These are phyloP conservation scores for Orbilia brochopaga DNA, from an alignment of 2,329 filamentous ascomycete species.

Conservation along the genomic window DNA sequence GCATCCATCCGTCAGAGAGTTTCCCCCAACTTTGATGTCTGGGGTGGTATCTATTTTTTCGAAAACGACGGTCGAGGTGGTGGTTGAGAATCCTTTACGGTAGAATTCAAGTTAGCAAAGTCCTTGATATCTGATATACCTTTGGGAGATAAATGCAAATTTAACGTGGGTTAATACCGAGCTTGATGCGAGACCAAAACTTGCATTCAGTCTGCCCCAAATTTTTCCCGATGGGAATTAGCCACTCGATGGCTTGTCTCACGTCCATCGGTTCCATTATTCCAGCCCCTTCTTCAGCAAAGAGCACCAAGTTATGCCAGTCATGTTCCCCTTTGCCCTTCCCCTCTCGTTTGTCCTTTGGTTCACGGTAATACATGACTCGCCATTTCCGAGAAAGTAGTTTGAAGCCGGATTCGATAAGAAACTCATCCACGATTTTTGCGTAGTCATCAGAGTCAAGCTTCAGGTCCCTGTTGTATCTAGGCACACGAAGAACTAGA, in stretches of 20 bases:
- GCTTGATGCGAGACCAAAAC: slow-evolving; percentile 21
- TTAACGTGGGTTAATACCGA: slow-evolving; percentile 21
- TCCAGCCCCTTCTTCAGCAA: slow-evolving; percentile 24
- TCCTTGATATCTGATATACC: too few relatives aligned
- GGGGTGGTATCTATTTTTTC: slow-evolving; percentile 57
- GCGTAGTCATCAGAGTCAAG: background rate
- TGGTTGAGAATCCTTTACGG: slow-evolving; percentile 51
- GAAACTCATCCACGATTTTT: background rate
- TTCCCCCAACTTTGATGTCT: slow-evolving; percentile 56
- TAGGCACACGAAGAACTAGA: slow-evolving; percentile 13
- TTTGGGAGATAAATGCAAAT: background rate
- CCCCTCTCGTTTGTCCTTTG: background rate
- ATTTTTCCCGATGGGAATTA: slow-evolving; percentile 14
- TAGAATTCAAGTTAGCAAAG: background rate
- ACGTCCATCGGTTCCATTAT: slow-evolving; percentile 5
- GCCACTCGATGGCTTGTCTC: slow-evolving; percentile 22
- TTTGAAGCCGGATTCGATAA: slow-evolving; percentile 18
- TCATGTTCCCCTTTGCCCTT: slow-evolving; percentile 4
- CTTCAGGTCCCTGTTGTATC: background rate
- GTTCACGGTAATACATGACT: slow-evolving; percentile 16
- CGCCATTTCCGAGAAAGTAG: slow-evolving; percentile 24
- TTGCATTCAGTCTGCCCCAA: slow-evolving; percentile 18
- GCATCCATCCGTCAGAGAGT: slow-evolving; percentile 72
- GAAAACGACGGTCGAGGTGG: slow-evolving; percentile 52
- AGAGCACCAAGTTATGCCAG: slow-evolving; percentile 12